Evolutionary conservation across 2,329 filamentous ascomycete genomes (phyloP), one percentile per base, ranked within the genome.

Genomic region (Tolypocladium inflatum): DNA sequence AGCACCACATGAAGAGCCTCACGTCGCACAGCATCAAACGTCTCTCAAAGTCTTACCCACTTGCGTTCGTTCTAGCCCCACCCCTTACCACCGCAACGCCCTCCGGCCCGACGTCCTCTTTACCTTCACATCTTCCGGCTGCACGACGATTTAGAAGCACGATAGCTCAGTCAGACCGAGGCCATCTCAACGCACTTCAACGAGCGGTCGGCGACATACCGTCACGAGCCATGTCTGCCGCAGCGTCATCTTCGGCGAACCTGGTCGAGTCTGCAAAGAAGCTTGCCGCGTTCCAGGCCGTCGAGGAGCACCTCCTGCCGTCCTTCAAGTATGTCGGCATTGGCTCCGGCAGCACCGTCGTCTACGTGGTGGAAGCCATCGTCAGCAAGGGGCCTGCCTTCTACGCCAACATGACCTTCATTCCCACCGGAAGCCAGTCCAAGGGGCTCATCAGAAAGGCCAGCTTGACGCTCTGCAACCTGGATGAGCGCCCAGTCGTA

Each of bases 391-490:
- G 82, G 5, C 69, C 74, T 10, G 71, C 73, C 2, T 77, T 82
- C 58, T 83, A 82, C 54, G 72, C 76, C 39, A 70, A 76, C 63
- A 96, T 96, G 78, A 86, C 84, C 68, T 99, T 97, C 74, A 82
- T 96, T 37, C 93, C 94, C 8, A 99, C 94, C 0, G 94, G 94
- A 30, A 93, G 87, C 76, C 91, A 96, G 71, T 94, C 89, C 50
- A 90, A 90, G 64, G 88, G 91, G 66, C 84, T 97, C 56, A 95
- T 99, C 68, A 82, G 90, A 61, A 77, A 81, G 54, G 90, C 91
- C 23, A 90, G 90, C 2, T 78, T 97, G 57, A 84, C 82, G 30
- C 85, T 94, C 15, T 84, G 91, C 57, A 85, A 86, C 64, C 89
- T 96, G 66, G 88, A 93, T 67, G 84, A 88, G 60, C 77, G 95